Conservation (phyloP, 768 basidiomycete genomes). For the Amanita polypyramis region DNA sequence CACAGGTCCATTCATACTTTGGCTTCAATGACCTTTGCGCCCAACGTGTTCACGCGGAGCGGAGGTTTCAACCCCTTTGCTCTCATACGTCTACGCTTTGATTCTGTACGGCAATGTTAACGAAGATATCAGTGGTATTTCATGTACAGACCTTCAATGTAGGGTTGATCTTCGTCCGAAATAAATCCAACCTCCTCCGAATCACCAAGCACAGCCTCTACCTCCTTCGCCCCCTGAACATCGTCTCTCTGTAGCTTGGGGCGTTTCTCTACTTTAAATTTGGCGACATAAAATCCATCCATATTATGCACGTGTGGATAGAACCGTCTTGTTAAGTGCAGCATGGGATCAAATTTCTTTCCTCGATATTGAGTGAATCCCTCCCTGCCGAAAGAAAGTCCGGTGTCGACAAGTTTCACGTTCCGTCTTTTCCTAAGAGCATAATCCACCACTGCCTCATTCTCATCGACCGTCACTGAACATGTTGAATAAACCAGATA, state of each 20-base stretch:
- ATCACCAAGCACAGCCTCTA: conserved; percentile 20
- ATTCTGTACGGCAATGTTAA: conserved; percentile 31
- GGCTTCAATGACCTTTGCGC: conserved; percentile 13
- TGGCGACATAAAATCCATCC: conserved; percentile 99
- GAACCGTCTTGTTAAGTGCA: conserved; percentile 79
- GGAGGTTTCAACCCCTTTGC: conserved; percentile 63
- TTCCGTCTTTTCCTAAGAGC: conserved; percentile 92
- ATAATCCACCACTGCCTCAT: conserved; percentile 97
- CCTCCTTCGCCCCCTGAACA: conserved; percentile 20
- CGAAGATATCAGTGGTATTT: background rate
- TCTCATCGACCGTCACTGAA: conserved; percentile 96
- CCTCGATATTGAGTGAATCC: conserved; percentile 89
- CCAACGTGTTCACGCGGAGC: conserved; percentile 30
- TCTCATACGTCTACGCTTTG: conserved; percentile 67
- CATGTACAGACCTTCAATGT: conserved; percentile 62
- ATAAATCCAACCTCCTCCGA: conserved; percentile 47
- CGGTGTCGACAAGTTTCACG: conserved; percentile 85
- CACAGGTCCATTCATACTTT: conserved; percentile 14
- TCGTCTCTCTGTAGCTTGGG: conserved; percentile 32
- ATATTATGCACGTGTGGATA: conserved; percentile 99
- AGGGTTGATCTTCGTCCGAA: conserved; percentile 63
- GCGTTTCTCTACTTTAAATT: conserved; percentile 89
- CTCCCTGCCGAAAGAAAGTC: conserved; percentile 86
- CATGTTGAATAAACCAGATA: conserved; percentile 98
- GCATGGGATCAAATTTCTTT: conserved; percentile 73